Evolutionary conservation across 1,284 basidiomycete species (phyloP), one percentile per base, ranked within the genome.

Genomic region (Cryptococcus depauperatus): DNA sequence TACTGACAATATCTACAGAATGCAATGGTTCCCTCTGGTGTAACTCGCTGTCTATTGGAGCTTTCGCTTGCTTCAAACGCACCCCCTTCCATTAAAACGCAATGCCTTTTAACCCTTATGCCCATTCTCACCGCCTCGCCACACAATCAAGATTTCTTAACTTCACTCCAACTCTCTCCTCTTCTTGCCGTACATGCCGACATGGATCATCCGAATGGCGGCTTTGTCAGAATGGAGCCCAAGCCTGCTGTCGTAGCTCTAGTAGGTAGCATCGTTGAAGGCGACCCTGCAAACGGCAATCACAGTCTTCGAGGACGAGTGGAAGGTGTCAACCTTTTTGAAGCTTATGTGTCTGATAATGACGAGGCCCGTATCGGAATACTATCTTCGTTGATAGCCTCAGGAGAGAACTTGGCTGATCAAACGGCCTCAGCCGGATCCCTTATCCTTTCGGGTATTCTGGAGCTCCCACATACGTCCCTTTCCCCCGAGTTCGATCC

Each of bases 1-100:
- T 10, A 18, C 50, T 57, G 22, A 59, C 25, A 16, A 3, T n/a
- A n/a, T 21, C 18, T 16, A 28, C 53, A 52, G 75, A 65, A 69
- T n/a, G 76, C 77, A 4, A 68, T 79, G 56, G 70, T 75, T 14
- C 54, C 69, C 32, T 66, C 77, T 35, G 77, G 84, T 4, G 83
- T 86, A 58, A 83, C 83, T 0, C 80, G 91, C 35, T 87, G 85
- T 66, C 77, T 98, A 16, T 69, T 90, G 19, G 92, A 98, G 66
- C 74, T 95, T 9, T 83, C 84, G 0, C 76, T 98, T 19, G 85
- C 90, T 3, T 93, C 89, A 25, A 95, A 97, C 62, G 87, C 88
- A 0, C 93, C 95, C 0, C 82, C 84, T 11, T 59, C 75, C 4
- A 73, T 98, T 48, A 97, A 98, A 73, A 83, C 82, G 1, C 85